Evolutionary conservation across 345 rosid species (phyloP).

Genomic region (Jatropha curcas): DNA sequence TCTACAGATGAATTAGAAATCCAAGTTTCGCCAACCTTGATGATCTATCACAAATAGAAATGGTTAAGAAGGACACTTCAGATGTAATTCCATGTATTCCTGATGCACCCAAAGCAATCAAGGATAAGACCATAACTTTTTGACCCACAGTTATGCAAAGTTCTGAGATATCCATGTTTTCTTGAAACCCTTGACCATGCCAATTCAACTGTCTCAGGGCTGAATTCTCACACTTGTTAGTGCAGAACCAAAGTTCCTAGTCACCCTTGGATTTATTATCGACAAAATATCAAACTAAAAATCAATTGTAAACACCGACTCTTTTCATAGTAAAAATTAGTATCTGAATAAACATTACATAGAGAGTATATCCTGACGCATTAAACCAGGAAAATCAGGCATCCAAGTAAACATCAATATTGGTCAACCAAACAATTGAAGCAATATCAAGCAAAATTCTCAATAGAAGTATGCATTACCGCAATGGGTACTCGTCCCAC

Average conservation of each 20-base stretch:
- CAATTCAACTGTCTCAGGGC: background rate
- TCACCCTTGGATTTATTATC: background rate
- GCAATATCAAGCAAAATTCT: background rate
- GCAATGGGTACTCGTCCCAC: constrained; percentile 31
- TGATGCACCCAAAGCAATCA: background rate
- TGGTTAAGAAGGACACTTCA: background rate
- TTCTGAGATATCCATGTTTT: background rate
- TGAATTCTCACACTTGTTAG: background rate
- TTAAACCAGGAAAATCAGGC: background rate
- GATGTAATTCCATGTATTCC: background rate
- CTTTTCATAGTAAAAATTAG: background rate
- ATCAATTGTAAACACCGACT: background rate
- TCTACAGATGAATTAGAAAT: background rate
- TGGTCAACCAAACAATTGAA: constrained; percentile 1
- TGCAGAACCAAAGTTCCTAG: background rate
- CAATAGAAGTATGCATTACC: constrained; percentile 22
- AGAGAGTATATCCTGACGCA: background rate
- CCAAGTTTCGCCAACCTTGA: background rate
- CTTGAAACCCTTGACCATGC: background rate
- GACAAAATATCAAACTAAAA: background rate
- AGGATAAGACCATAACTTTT: background rate
- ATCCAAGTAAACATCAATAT: background rate
- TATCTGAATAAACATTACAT: background rate
- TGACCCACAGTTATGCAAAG: background rate
- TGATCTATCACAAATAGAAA: background rate